These are phyloP conservation scores for Cetraspora pellucida DNA, from an alignment of 192 early-diverging fungal species.

Conservation along the genomic window DNA sequence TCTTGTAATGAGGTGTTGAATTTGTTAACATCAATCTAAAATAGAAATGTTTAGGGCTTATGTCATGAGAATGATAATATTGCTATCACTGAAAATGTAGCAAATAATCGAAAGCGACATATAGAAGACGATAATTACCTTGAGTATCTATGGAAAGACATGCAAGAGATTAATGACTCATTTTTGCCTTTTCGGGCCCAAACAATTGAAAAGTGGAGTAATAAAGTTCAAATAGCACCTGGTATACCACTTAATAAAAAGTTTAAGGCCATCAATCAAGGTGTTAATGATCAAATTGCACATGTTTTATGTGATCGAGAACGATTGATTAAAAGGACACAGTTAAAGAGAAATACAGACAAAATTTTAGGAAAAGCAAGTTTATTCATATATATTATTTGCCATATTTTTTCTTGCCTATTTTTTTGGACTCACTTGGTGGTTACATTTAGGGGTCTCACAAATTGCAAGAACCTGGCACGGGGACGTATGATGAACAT, in stretches of 20 bases:
- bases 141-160: conserved; percentile 60
- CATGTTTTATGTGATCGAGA: conserved; percentile 70
- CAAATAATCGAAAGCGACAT: conserved; percentile 49
- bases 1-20: no score
- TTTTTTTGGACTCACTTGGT: no score
- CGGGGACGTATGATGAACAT: conserved; percentile 56
- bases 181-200: conserved; percentile 81
- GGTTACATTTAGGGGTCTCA: no score
- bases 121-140: conserved; percentile 51
- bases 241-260: conserved; percentile 79
- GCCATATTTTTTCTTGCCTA: no score
- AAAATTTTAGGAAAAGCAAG: conserved; percentile 53
- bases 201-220: conserved; percentile 93
- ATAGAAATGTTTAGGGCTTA: conserved; percentile 38
- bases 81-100: conserved; percentile 24
- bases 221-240: conserved; percentile 77
- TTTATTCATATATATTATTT: background rate
- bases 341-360: conserved; percentile 77
- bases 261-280: conserved; percentile 95
- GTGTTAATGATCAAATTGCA: conserved; percentile 74
- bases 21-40: background rate
- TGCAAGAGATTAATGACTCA: conserved; percentile 58
- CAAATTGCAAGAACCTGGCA: conserved; percentile 26
- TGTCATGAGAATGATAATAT: conserved; percentile 45
- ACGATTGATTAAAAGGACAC: conserved; percentile 83